A percentile compares a stretch with the other conserved stretches of the same genome.
Conservation (phyloP, 164 flowering plant species). For the Liquidambar formosana region DNA sequence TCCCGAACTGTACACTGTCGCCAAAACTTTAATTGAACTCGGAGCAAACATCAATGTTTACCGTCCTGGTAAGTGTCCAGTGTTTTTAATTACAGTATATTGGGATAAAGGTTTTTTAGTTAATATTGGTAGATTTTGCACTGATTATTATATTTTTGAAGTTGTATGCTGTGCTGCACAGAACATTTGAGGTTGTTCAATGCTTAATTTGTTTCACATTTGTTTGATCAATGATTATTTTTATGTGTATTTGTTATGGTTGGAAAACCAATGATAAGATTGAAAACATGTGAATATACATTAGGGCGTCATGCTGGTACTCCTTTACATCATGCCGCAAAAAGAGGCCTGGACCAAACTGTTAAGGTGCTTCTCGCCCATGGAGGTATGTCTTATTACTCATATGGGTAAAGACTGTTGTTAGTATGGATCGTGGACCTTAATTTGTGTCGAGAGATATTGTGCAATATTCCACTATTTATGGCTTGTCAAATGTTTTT, state of each 20-base stretch:
- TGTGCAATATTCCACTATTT: background rate
- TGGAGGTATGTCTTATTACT: constrained; percentile 13
- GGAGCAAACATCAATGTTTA: constrained; percentile 22
- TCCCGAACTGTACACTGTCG: constrained; percentile 13
- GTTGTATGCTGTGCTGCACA: background rate
- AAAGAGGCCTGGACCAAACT: constrained; percentile 21
- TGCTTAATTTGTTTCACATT: background rate
- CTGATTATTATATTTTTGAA: background rate
- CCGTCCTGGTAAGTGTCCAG: constrained; percentile 11
- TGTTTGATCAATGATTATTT: background rate
- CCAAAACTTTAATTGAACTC: constrained; percentile 19
- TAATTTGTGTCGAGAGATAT: background rate
- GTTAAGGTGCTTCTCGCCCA: constrained; percentile 17
- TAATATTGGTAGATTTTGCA: background rate
- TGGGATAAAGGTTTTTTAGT: background rate
- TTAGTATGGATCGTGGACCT: background rate
- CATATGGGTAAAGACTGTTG: background rate
- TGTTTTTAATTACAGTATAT: background rate
- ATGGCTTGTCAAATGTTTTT: background rate
- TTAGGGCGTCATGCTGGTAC: constrained; percentile 21
- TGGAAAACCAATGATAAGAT: background rate
- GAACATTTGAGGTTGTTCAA: background rate
- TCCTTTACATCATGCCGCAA: constrained; percentile 25
- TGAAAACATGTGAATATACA: background rate
- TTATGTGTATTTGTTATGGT: background rate